phyloP scores from a whole-genome alignment of 805 yeast species.

The Candida pseudoglaebosa region DNA sequence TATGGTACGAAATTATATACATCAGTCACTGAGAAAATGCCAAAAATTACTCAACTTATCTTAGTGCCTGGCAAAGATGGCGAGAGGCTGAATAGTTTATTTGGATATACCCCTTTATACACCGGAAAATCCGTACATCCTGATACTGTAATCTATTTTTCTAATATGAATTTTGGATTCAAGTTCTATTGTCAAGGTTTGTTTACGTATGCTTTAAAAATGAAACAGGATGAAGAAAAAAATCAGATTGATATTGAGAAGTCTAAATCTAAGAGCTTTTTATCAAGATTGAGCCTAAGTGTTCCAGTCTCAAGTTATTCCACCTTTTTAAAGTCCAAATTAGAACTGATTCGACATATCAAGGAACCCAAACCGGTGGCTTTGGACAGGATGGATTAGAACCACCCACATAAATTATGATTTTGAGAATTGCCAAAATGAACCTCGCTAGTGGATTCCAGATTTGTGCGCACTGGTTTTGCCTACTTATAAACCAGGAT shows the following conservation, averaged over 20 bases:
- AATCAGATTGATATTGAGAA: no score
- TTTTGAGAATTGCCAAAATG: no score
- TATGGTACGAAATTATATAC: neutral
- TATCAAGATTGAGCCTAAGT: no score
- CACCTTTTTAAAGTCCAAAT: no score
- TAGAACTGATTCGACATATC: no score
- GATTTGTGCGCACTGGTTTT: neutral
- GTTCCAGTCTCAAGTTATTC: no score
- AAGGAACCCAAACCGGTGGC: no score
- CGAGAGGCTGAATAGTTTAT: slow-evolving; percentile 5
- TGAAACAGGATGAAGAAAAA: neutral
- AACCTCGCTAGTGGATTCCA: slow-evolving; percentile 1
- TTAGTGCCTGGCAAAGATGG: slow-evolving; percentile 10
- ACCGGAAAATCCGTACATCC: neutral
- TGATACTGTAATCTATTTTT: slow-evolving; percentile 11
- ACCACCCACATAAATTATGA: no score
- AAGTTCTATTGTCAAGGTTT: slow-evolving; percentile 16
- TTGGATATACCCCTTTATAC: slow-evolving; percentile 11
- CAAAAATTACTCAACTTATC: slow-evolving; percentile 14
- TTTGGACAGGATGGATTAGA: no score
- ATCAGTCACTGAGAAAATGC: slow-evolving; percentile 9
- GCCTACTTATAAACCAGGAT: neutral
- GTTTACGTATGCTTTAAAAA: slow-evolving; percentile 10
- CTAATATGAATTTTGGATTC: slow-evolving; percentile 15
- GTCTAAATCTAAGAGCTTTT: no score